Conservation (phyloP, 495 filamentous ascomycete genomes). For the Aspergillus avenaceus region DNA sequence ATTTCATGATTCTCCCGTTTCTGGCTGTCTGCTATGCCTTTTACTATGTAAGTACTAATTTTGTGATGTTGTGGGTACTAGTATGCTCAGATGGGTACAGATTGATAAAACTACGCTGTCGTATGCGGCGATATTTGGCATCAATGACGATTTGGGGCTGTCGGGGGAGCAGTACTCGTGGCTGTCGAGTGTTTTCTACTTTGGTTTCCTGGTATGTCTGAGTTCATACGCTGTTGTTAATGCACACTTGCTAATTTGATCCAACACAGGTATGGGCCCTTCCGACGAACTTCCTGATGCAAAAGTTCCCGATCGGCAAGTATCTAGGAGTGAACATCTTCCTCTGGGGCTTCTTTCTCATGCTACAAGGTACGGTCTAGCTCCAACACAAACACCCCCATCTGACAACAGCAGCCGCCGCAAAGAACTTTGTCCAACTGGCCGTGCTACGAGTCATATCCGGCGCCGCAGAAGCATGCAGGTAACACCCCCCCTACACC, state of each 20-base stretch:
- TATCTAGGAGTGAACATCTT: constrained; percentile 50
- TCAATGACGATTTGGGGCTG: constrained; percentile 41
- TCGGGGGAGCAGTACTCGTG: constrained; percentile 48
- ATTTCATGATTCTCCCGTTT: constrained; percentile 32
- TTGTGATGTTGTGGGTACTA: constrained; percentile 3
- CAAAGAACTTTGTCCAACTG: constrained; percentile 44
- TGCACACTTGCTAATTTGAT: not conserved
- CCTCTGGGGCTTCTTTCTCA: constrained; percentile 44
- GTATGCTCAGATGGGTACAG: constrained; percentile 21
- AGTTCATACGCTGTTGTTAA: no score
- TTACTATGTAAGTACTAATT: constrained; percentile 48
- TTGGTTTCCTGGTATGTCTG: constrained; percentile 44
- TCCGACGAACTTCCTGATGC: constrained; percentile 47
- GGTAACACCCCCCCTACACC: constrained; percentile 8
- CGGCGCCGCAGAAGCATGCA: constrained; percentile 49
- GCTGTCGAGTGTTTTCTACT: constrained; percentile 52
- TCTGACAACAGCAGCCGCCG: constrained; percentile 26
- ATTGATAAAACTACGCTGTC: constrained; percentile 54
- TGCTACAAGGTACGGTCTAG: not conserved
- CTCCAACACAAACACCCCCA: not conserved
- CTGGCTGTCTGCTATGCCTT: constrained; percentile 49
- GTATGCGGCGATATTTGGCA: constrained; percentile 55
- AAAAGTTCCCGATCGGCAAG: constrained; percentile 45
- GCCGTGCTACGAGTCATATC: constrained; percentile 47
- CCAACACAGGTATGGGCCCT: constrained; percentile 26